Conservation (phyloP, 441 rosid genomes). For the Gossypium davidsonii region DNA sequence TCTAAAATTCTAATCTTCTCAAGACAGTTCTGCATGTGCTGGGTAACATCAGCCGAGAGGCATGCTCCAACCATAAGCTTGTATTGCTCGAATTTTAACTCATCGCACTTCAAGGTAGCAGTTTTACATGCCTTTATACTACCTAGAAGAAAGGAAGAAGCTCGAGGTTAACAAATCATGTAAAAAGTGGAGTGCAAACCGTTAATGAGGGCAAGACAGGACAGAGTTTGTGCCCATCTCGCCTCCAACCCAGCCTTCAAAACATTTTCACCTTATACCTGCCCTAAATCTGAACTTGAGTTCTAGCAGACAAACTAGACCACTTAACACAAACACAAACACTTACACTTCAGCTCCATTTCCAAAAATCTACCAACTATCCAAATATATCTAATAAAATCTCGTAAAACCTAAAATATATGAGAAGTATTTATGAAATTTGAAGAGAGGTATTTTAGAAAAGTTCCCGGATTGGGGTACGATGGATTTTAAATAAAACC, state of each 20-base stretch:
- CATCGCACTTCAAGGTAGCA: conserved; percentile 67
- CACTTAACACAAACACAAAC: background rate
- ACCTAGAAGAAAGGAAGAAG: conserved; percentile 24
- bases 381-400: background rate
- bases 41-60: conserved; percentile 40
- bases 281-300: background rate
- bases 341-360: background rate
- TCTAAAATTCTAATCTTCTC: conserved; percentile 65
- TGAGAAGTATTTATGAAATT: background rate
- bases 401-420: background rate
- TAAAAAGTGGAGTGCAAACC: background rate
- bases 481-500: background rate
- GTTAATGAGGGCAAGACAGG: background rate
- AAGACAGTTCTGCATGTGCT: conserved; percentile 53
- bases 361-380: background rate
- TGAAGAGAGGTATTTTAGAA: background rate
- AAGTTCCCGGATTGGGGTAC: background rate
- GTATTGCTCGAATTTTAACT: conserved; percentile 55
- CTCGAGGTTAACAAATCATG: background rate
- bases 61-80: conserved; percentile 35
- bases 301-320: background rate
- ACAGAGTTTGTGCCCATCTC: too few species aligned
- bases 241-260: too few species aligned
- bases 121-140: conserved; percentile 57
- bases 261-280: background rate